phyloP scores from a whole-genome alignment of 2,329 filamentous ascomycete species.

The Pseudogymnoascus sp. region DNA sequence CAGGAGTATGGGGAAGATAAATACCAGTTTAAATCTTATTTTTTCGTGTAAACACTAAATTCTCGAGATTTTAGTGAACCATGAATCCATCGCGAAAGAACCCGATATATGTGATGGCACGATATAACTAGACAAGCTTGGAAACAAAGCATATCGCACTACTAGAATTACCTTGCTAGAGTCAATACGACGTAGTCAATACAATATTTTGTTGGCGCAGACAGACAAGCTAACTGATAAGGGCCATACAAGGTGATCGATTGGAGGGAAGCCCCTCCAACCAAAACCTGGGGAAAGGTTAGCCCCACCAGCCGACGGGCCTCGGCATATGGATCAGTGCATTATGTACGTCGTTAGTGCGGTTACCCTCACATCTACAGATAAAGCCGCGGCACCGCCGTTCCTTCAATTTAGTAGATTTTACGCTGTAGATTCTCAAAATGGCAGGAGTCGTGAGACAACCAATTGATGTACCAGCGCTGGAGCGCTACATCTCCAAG shows the following conservation, averaged over 20 bases:
- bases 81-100: background rate
- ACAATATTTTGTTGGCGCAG: background rate
- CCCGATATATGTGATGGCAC: background rate
- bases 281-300: background rate
- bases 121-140: background rate
- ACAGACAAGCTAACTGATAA: too few species aligned
- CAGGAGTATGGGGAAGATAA: background rate
- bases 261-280: background rate
- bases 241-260: background rate
- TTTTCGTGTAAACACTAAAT: background rate
- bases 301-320: conserved; percentile 6
- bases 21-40: conserved; percentile 8
- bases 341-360: background rate
- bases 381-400: conserved; percentile 6
- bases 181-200: background rate
- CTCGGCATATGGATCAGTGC: background rate
- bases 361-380: background rate
- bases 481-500: conserved; percentile 69
- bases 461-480: conserved; percentile 71
- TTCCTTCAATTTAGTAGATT: conserved; percentile 22
- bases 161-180: background rate
- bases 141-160: background rate
- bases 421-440: conserved; percentile 28
- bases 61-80: background rate
- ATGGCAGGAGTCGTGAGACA: conserved; percentile 89